Conservation (phyloP, 1,139 yeast genomes). For the Meyerozyma carpophila region DNA sequence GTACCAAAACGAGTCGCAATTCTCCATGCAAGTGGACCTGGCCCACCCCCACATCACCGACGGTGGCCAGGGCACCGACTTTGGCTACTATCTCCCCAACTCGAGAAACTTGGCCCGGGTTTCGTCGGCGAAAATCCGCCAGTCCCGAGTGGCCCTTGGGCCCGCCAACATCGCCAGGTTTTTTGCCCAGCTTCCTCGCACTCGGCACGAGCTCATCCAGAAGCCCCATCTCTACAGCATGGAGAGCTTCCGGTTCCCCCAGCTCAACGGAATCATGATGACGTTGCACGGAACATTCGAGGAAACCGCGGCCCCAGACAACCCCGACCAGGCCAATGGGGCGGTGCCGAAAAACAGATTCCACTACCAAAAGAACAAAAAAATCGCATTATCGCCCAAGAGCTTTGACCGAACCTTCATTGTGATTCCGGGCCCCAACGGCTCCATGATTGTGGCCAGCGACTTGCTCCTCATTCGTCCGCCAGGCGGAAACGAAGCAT, state of each 20-base stretch:
- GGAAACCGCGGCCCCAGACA: constrained; percentile 55
- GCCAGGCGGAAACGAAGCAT: constrained; percentile 53
- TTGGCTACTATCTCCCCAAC: constrained; percentile 59
- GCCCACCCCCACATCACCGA: constrained; percentile 42
- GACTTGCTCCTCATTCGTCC: constrained; percentile 72
- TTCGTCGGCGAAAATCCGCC: constrained; percentile 52
- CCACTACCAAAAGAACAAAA: constrained; percentile 19
- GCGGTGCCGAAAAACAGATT: constrained; percentile 10
- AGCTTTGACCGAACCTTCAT: constrained; percentile 86
- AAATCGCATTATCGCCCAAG: constrained; percentile 50
- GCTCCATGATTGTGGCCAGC: constrained; percentile 75
- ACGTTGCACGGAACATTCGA: constrained; percentile 80
- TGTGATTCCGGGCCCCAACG: constrained; percentile 68
- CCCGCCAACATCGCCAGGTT: constrained; percentile 56
- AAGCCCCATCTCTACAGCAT: constrained; percentile 66
- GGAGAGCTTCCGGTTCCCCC: constrained; percentile 72
- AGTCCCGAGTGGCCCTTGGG: constrained; percentile 63
- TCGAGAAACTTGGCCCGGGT: constrained; percentile 76
- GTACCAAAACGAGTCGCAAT: constrained; percentile 80
- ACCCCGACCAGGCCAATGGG: constrained; percentile 12
- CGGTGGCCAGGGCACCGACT: constrained; percentile 32
- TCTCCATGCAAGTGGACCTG: constrained; percentile 62
- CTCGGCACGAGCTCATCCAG: constrained; percentile 64
- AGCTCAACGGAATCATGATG: constrained; percentile 70
- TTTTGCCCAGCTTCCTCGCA: constrained; percentile 65